Evolutionary conservation across 768 basidiomycete species (phyloP).

Genomic region (Amanita pseudoporphyria): DNA sequence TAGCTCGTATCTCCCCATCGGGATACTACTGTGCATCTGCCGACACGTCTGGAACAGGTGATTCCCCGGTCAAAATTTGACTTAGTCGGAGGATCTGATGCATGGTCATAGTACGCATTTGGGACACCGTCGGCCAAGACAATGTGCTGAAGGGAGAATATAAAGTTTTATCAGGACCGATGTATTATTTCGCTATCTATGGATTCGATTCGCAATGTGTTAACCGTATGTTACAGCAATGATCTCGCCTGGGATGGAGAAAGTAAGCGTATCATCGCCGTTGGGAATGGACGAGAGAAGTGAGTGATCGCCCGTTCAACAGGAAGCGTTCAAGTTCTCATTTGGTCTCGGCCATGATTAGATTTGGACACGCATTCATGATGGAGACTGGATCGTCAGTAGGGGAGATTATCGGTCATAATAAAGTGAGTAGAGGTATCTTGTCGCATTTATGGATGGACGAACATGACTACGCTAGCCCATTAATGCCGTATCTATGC

Average conservation of each 20-base stretch:
- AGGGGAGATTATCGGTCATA: conserved; percentile 85
- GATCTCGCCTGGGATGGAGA: conserved; percentile 97
- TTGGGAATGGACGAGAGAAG: conserved; percentile 90
- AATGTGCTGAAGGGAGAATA: conserved; percentile 77
- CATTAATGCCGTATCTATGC: conserved; percentile 83
- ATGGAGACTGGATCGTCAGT: conserved; percentile 76
- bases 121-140: conserved; percentile 87
- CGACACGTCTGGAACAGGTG: conserved; percentile 75
- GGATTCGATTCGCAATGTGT: not conserved
- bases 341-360: conserved; percentile 17
- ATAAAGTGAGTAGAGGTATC: conserved; percentile 46
- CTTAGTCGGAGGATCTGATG: not conserved
- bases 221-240: conserved; percentile 40
- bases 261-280: conserved; percentile 91
- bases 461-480: conserved; percentile 30
- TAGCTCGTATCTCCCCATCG: conserved; percentile 86
- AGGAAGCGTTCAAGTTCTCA: not conserved
- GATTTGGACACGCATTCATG: conserved; percentile 79
- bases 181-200: conserved; percentile 38
- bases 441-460: not conserved
- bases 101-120: conserved; percentile 63
- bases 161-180: conserved; percentile 58
- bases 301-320: conserved; percentile 19
- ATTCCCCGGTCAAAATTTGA: conserved; percentile 9
- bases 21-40: conserved; percentile 95